Conservation (phyloP, 2,329 filamentous ascomycete species). For the Whalleya microplaca region DNA sequence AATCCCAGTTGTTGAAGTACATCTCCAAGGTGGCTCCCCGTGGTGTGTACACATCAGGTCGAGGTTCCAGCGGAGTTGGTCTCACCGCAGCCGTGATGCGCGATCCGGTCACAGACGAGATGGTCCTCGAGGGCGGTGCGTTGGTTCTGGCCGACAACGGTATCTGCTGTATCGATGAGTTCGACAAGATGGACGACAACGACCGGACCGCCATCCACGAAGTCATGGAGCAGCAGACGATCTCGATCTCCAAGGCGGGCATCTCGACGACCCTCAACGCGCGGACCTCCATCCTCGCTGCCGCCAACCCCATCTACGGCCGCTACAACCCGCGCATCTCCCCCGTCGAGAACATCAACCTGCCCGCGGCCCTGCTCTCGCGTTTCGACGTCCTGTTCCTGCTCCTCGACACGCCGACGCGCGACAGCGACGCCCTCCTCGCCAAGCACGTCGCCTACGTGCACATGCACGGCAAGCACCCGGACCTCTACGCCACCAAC, state of each 20-base stretch:
- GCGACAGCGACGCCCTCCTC: slow-evolving; percentile 89
- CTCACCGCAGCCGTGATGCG: slow-evolving; percentile 83
- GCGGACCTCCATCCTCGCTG: slow-evolving; percentile 91
- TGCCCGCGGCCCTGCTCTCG: slow-evolving; percentile 93
- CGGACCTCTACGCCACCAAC: slow-evolving; percentile 62
- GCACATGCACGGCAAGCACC: slow-evolving; percentile 95
- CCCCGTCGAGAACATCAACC: slow-evolving; percentile 98
- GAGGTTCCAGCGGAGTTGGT: slow-evolving; percentile 81
- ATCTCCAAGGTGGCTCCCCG: slow-evolving; percentile 97
- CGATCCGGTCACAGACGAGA: slow-evolving; percentile 81
- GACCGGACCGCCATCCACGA: slow-evolving; percentile 84
- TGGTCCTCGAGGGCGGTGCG: slow-evolving; percentile 81
- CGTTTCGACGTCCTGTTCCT: slow-evolving; percentile 98
- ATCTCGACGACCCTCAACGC: slow-evolving; percentile 85
- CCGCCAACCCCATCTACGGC: slow-evolving; percentile 95
- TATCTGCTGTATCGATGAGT: slow-evolving; percentile 86
- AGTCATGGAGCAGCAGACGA: slow-evolving; percentile 88
- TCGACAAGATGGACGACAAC: slow-evolving; percentile 88
- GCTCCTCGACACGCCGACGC: slow-evolving; percentile 89
- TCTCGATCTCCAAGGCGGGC: slow-evolving; percentile 78
- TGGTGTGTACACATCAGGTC: slow-evolving; percentile 82
- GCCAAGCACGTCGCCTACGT: slow-evolving; percentile 95
- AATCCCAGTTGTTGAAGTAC: slow-evolving; percentile 97
- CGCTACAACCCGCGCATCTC: slow-evolving; percentile 98
- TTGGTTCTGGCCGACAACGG: slow-evolving; percentile 81